Evolutionary conservation across 73 alveolate species (phyloP).

Genomic region (Tetrahymena borealis): DNA sequence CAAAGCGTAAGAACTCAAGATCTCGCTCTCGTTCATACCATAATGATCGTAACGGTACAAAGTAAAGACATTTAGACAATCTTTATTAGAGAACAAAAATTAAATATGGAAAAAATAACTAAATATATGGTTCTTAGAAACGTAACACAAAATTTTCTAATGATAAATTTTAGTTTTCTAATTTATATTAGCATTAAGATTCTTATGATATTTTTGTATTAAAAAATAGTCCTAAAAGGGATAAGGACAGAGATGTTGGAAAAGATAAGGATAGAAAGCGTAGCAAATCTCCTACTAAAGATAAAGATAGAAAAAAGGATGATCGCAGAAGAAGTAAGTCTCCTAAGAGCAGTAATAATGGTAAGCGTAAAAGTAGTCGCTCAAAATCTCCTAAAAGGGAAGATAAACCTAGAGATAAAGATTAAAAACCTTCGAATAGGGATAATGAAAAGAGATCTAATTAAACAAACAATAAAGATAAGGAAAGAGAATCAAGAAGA

Average conservation of each 20-base stretch:
- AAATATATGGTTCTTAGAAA: background rate
- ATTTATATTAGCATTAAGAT: background rate
- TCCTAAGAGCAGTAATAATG: background rate
- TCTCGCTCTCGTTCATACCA: background rate
- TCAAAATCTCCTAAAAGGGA: background rate
- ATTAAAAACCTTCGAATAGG: background rate
- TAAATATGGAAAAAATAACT: background rate
- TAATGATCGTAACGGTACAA: background rate
- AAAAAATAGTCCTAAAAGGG: background rate
- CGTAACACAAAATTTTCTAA: background rate
- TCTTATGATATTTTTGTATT: background rate
- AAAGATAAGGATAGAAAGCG: background rate
- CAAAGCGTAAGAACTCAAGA: background rate
- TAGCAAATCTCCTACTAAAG: background rate
- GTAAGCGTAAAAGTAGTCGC: background rate
- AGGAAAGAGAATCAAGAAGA: background rate
- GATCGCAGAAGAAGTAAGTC: background rate
- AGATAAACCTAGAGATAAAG: background rate
- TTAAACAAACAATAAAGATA: background rate
- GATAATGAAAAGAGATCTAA: background rate
- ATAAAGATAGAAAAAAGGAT: background rate
- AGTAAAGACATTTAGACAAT: constrained; percentile 1
- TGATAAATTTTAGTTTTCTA: background rate
- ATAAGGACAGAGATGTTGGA: background rate
- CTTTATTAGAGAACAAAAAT: background rate